Percentiles rank a stretch among this genome's conserved stretches.
Evolutionary conservation across 1,139 yeast species (phyloP).

Genomic region (Saccharomyces hybrid): DNA sequence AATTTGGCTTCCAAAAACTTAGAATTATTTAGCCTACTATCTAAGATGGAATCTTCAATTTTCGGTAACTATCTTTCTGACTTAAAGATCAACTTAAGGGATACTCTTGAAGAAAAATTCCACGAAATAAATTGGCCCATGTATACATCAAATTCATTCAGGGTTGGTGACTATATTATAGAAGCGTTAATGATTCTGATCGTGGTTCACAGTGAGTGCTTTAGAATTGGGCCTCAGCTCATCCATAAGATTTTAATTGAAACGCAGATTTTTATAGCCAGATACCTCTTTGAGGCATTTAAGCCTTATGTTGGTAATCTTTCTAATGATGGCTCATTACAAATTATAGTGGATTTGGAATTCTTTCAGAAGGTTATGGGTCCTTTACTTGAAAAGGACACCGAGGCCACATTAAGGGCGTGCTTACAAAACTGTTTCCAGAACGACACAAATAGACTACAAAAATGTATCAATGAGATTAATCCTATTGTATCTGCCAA

Average conservation of each 20-base stretch:
- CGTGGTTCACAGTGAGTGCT: conserved; percentile 45
- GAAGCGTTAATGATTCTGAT: conserved; percentile 47
- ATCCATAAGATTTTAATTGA: conserved; percentile 40
- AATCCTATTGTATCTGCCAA: conserved; percentile 30
- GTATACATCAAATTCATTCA: conserved; percentile 33
- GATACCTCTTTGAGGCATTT: conserved; percentile 38
- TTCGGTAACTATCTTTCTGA: conserved; percentile 45
- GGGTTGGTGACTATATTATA: conserved; percentile 43
- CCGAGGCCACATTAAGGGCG: conserved; percentile 27
- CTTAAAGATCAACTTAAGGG: conserved; percentile 42
- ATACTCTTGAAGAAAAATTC: conserved; percentile 43
- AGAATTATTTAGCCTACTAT: conserved; percentile 39
- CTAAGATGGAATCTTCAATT: conserved; percentile 44
- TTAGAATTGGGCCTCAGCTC: conserved; percentile 41
- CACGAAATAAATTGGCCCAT: conserved; percentile 41
- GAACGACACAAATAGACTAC: conserved; percentile 25
- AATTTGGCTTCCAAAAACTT: conserved; percentile 36
- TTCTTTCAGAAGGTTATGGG: conserved; percentile 33
- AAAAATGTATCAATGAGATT: conserved; percentile 27
- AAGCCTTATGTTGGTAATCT: conserved; percentile 34
- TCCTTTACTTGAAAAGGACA: conserved; percentile 26
- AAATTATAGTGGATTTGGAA: conserved; percentile 35
- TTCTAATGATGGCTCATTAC: conserved; percentile 33
- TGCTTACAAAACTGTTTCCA: conserved; percentile 32
- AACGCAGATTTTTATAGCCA: conserved; percentile 41